These are phyloP conservation scores for Heimioporus sp. DNA, from an alignment of 768 basidiomycete genomes.

Conservation along the genomic window DNA sequence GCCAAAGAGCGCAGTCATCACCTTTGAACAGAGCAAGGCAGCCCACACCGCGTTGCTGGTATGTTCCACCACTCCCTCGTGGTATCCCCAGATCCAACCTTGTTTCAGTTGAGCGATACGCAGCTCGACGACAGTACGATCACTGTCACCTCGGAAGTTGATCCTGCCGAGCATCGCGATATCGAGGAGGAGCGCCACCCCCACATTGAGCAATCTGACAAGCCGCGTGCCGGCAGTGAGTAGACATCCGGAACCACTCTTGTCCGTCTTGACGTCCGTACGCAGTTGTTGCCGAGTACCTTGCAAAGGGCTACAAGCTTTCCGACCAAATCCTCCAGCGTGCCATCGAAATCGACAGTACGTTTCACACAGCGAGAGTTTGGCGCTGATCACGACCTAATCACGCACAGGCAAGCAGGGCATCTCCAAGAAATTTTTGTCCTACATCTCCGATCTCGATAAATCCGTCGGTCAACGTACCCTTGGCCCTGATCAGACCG, in stretches of 20 bases:
- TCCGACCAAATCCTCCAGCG: slow-evolving; percentile 75
- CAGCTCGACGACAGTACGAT: slow-evolving; percentile 71
- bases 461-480: slow-evolving; percentile 63
- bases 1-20: slow-evolving; percentile 58
- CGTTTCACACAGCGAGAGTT: slow-evolving; percentile 3
- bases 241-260: not conserved
- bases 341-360: slow-evolving; percentile 80
- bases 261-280: not conserved
- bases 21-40: slow-evolving; percentile 81
- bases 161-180: slow-evolving; percentile 54
- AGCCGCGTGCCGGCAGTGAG: slow-evolving; percentile 84
- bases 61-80: not conserved
- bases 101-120: slow-evolving; percentile 63
- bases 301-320: slow-evolving; percentile 85
- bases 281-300: slow-evolving; percentile 87
- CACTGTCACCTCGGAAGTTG: slow-evolving; percentile 65
- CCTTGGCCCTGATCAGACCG: slow-evolving; percentile 78
- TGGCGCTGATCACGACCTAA: not conserved
- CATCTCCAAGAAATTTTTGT: slow-evolving; percentile 82
- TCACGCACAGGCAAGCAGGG: slow-evolving; percentile 64
- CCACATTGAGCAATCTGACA: slow-evolving; percentile 78
- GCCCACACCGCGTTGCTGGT: slow-evolving; percentile 88
- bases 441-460: slow-evolving; percentile 76
- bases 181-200: slow-evolving; percentile 31
- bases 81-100: not conserved